These are phyloP conservation scores for Penicillium chermesinum DNA, from an alignment of 495 filamentous ascomycete species.

Conservation along the genomic window DNA sequence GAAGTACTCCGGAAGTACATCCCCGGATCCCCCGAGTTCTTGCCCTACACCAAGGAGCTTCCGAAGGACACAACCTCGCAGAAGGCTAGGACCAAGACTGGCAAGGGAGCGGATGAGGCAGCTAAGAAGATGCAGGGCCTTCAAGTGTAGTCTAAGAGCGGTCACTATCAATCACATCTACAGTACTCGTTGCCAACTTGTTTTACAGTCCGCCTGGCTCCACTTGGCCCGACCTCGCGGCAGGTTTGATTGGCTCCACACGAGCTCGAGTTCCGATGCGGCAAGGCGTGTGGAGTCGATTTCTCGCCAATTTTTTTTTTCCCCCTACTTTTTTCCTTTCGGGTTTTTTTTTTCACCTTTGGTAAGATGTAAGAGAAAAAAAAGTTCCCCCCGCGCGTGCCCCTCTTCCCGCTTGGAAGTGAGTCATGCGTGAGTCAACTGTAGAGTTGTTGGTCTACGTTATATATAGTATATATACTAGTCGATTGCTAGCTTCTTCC, in stretches of 20 bases:
- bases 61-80: slow-evolving; percentile 66
- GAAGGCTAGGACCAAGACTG: slow-evolving; percentile 47
- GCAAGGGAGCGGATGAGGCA: slow-evolving; percentile 27
- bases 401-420: slow-evolving; percentile 9
- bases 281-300: too few species aligned
- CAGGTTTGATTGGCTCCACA: background rate
- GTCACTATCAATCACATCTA: background rate
- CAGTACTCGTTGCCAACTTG: background rate
- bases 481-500: background rate
- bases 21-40: slow-evolving; percentile 79
- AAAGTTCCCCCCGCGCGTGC: slow-evolving; percentile 16
- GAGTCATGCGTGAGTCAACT: slow-evolving; percentile 1
- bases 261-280: too few species aligned
- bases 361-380: slow-evolving; percentile 19
- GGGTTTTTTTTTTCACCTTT: too few species aligned
- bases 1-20: slow-evolving; percentile 88
- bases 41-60: slow-evolving; percentile 80
- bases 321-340: too few species aligned
- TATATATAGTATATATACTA: background rate
- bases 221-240: background rate
- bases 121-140: slow-evolving; percentile 39
- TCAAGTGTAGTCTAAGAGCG: slow-evolving; percentile 24
- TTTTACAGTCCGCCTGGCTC: too few species aligned
- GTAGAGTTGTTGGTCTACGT: background rate
- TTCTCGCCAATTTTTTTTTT: too few species aligned